Evolutionary conservation across 257 asterid species (phyloP), one percentile per base, ranked within the genome.

Genomic region (Solanum medicagineum): DNA sequence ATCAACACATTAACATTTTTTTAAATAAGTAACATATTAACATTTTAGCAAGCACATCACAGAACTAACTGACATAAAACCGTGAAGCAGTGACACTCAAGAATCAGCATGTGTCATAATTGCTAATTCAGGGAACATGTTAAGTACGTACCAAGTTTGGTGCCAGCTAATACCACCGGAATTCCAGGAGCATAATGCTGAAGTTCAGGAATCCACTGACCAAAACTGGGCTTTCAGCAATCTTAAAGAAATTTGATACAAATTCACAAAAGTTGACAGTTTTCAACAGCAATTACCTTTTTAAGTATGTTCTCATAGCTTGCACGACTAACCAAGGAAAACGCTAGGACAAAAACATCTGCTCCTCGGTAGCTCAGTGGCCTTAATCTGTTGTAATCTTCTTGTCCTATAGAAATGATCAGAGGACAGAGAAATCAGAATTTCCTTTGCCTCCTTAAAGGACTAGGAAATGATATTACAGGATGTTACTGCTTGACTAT

Each of bases 281-380:
- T 63, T 83, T 51, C 53, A 40, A 56, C 60, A 26, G 83, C 59
- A 42, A 74, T 83, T 81, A 96, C 99, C 99, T 96, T 96, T 87
- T 96, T 96, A 62, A 90, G 85, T 87, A 96, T 87, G 91, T 96
- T 96, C 87, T 96, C 99, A 26, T 96, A 96, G 91, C 99, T 96
- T 6, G 99, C 98, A 10, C 99, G 96, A 85, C 99, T 96, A 80
- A 96, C 98, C 86, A 96, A 88, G 2, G 99, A 94, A 86, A 96
- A 96, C 0, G 99, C 97, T 74, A 96, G 86, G 81, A 96, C 98
- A 79, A 96, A 96, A 19, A 96, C 98, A 45, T 96, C 99, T 1
- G 92, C 99, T 84, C 98, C 99, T 85, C 98, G 90, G 91, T 94
- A 96, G 92, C 99, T 96, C 95, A 96, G 87, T 56, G 99, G 99